Base-by-base conservation (phyloP, 331 rosid species). In the Rosa hybrid region DNA sequence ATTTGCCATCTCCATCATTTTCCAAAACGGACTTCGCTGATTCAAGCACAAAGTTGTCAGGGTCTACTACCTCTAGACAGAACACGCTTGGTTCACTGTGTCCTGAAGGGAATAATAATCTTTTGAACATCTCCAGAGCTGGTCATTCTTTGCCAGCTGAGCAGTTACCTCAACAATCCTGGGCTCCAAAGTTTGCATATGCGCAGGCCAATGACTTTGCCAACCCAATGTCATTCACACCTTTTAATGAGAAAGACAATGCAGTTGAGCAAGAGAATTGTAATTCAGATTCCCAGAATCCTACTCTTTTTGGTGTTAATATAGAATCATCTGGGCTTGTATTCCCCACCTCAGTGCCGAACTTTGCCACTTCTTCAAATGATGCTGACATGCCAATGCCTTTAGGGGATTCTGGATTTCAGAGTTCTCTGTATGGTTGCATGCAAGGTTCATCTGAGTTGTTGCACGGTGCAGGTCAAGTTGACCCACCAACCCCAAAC, bases 281-380 rank as follows among this genome's bases (percentile, higher is more conserved):
- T 62, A 86, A 80, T 63, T 77, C 90, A 14, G 93, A 87, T 77
- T 45, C 89, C 63, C 97, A 88, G 77, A 93, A 92, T 87, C 79
- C 93, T 68, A 86, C 86, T 77, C 87, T 90, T 25, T 93, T 88
- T 85, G 94, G 94, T 79, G 94, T 89, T 77, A 92, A 87, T 76
- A 91, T 91, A 3, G 94, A 91, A 83, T 88, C 98, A 76, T 93
- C 98, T 78, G 98, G 97, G 51, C 98, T 93, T 81, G 87, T 93
- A 74, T 91, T 90, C 79, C 93, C 98, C 51, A 83, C 91, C 71
- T 86, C 87, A 13, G 91, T 85, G 67, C 85, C 93, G 48, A 84
- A 84, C 64, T 89, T 81, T 69, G 44, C 89, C 7, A 76, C 90
- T 68, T 65, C 93, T 20, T 86, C 98, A 20, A 81, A 83, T 60